These are phyloP conservation scores for Rubus idaeus DNA, from an alignment of 306 rosid species.

Conservation along the genomic window DNA sequence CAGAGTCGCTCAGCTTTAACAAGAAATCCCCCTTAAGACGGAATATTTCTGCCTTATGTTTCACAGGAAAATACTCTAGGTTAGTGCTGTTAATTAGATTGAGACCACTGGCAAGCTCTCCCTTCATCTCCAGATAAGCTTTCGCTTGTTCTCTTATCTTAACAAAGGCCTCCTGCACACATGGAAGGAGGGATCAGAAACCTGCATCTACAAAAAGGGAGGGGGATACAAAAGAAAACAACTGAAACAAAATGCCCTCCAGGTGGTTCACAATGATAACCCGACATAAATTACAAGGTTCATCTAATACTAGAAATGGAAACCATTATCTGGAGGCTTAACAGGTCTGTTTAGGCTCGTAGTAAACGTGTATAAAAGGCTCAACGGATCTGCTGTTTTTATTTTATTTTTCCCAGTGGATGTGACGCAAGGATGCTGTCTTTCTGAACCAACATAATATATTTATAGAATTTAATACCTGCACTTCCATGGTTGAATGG, in stretches of 20 bases:
- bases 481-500: slow-evolving; percentile 98
- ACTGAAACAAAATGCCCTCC: slow-evolving; percentile 4
- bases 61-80: slow-evolving; percentile 90
- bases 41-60: slow-evolving; percentile 90
- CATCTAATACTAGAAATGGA: not conserved
- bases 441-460: not conserved
- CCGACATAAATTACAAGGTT: not conserved
- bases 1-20: slow-evolving; percentile 78
- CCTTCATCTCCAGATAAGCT: slow-evolving; percentile 89
- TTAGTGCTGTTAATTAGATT: slow-evolving; percentile 88
- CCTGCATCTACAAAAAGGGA: not conserved
- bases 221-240: not conserved
- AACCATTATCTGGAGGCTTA: not conserved
- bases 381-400: not conserved
- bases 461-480: slow-evolving; percentile 47
- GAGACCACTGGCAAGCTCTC: slow-evolving; percentile 79
- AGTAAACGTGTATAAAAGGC: not conserved
- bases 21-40: slow-evolving; percentile 90
- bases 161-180: slow-evolving; percentile 90
- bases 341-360: not conserved
- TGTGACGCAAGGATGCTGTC: not conserved
- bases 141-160: slow-evolving; percentile 97
- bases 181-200: slow-evolving; percentile 36
- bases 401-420: not conserved
- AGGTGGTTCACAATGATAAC: not conserved